These are phyloP conservation scores for Lentinula aciculospora DNA, from an alignment of 768 basidiomycete genomes.

Conservation along the genomic window DNA sequence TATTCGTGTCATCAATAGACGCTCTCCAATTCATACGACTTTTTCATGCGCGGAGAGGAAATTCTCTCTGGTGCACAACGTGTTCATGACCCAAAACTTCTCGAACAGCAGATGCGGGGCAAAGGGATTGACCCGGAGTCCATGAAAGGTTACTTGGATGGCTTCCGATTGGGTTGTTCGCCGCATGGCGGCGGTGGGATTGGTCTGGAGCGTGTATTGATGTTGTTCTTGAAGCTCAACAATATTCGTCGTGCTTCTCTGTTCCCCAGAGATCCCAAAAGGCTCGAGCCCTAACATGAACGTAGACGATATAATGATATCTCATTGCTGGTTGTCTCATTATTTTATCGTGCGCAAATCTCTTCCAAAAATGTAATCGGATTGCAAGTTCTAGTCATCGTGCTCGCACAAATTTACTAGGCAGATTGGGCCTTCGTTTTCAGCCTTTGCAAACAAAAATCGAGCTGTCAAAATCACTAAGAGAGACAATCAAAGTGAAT, in stretches of 20 bases:
- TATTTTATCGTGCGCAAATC: too few relatives aligned
- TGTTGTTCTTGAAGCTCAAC: conserved; percentile 96
- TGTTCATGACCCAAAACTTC: conserved; percentile 83
- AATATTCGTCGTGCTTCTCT: conserved; percentile 90
- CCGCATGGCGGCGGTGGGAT: conserved; percentile 98
- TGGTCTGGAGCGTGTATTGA: conserved; percentile 90
- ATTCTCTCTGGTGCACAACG: conserved; percentile 98
- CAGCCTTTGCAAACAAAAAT: background rate
- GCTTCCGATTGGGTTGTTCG: conserved; percentile 90
- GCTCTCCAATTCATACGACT: conserved; percentile 97
- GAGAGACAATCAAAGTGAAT: background rate
- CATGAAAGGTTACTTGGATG: conserved; percentile 92
- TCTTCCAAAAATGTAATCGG: too few relatives aligned
- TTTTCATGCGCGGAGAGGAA: conserved; percentile 99
- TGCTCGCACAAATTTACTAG: background rate
- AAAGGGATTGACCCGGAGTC: conserved; percentile 88
- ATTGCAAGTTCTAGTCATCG: too few relatives aligned
- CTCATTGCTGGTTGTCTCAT: too few relatives aligned
- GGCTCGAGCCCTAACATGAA: conserved; percentile 68
- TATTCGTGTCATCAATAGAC: conserved; percentile 41
- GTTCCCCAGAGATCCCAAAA: conserved; percentile 97
- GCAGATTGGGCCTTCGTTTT: background rate
- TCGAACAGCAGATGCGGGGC: conserved; percentile 77
- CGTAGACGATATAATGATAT: too few relatives aligned
- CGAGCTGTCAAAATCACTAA: background rate